phyloP scores from a whole-genome alignment of 257 asterid species.

The Primulina huaijiensis region DNA sequence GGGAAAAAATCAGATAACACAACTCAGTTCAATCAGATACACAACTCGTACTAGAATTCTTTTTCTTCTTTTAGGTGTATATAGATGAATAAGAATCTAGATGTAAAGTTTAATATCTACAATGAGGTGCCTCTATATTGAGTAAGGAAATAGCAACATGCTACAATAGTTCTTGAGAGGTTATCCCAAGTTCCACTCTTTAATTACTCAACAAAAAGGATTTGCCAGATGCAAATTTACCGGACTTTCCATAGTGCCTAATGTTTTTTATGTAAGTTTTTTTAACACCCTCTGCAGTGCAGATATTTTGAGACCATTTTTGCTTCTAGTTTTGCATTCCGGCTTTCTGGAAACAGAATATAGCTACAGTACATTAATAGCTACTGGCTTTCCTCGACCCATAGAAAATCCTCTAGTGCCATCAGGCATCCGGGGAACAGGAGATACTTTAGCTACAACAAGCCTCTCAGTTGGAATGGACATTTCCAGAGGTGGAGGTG shows the following conservation, averaged over 20 bases:
- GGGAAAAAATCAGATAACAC: no score
- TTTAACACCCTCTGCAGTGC: neutral
- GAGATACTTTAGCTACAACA: constrained; percentile 36
- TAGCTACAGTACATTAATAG: constrained; percentile 37
- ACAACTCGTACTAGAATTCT: neutral
- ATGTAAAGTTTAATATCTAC: constrained; percentile 27
- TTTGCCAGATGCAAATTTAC: constrained; percentile 17
- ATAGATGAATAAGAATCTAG: constrained; percentile 21
- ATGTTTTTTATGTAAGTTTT: constrained; percentile 1
- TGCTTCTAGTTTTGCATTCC: constrained; percentile 24
- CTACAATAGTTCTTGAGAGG: constrained; percentile 16
- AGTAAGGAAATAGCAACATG: neutral
- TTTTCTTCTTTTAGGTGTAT: neutral
- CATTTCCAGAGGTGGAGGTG: constrained; percentile 27
- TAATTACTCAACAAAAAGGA: constrained; percentile 15
- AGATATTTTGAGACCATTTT: constrained; percentile 16
- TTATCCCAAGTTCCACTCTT: constrained; percentile 17
- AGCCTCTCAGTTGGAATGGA: constrained; percentile 40
- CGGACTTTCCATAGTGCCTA: constrained; percentile 17
- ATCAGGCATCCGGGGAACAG: constrained; percentile 94
- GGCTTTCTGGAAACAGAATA: constrained; percentile 15
- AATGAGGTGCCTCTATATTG: constrained; percentile 18
- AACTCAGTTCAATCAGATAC: no score
- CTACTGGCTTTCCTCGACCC: constrained; percentile 86
- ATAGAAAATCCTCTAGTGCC: constrained; percentile 87